Evolutionary conservation across 2,329 filamentous ascomycete genomes (phyloP).

Genomic region (Endoconidiophora laricicola): DNA sequence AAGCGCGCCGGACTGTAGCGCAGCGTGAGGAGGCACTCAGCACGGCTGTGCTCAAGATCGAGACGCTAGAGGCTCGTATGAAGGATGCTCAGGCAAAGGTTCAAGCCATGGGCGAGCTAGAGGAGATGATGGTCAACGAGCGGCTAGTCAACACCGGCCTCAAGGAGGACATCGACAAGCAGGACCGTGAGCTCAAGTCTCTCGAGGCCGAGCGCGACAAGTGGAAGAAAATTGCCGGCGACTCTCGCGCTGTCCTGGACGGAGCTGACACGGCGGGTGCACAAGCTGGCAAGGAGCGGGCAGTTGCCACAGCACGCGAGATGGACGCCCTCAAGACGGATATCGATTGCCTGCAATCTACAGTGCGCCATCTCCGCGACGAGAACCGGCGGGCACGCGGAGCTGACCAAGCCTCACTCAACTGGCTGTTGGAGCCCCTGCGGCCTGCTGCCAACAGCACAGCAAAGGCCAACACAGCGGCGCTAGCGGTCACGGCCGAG

Average conservation of each 20-base stretch:
- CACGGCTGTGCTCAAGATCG: conserved; percentile 79
- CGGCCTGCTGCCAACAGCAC: conserved; percentile 18
- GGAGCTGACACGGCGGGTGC: conserved; percentile 26
- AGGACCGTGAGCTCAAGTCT: conserved; percentile 47
- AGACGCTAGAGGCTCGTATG: conserved; percentile 78
- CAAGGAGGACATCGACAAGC: conserved; percentile 47
- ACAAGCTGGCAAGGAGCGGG: conserved; percentile 46
- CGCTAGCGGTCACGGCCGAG: conserved; percentile 39
- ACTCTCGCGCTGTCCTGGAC: conserved; percentile 39
- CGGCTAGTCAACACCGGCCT: conserved; percentile 35
- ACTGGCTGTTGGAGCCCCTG: conserved; percentile 50
- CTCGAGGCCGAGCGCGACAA: conserved; percentile 51
- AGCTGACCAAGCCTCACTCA: conserved; percentile 35
- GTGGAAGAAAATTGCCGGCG: conserved; percentile 54
- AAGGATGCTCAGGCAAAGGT: conserved; percentile 67
- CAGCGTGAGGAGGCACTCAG: conserved; percentile 69
- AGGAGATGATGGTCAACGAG: conserved; percentile 38
- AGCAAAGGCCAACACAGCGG: conserved; percentile 15
- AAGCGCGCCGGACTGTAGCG: conserved; percentile 54
- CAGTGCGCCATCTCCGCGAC: conserved; percentile 50
- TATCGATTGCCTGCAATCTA: conserved; percentile 45
- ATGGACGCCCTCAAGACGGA: conserved; percentile 57
- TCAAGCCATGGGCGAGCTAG: conserved; percentile 48
- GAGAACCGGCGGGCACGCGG: conserved; percentile 47
- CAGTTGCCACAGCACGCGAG: conserved; percentile 54